Base-by-base conservation (phyloP, 2,329 filamentous ascomycete species). In the Macrophomina phaseolina region DNA sequence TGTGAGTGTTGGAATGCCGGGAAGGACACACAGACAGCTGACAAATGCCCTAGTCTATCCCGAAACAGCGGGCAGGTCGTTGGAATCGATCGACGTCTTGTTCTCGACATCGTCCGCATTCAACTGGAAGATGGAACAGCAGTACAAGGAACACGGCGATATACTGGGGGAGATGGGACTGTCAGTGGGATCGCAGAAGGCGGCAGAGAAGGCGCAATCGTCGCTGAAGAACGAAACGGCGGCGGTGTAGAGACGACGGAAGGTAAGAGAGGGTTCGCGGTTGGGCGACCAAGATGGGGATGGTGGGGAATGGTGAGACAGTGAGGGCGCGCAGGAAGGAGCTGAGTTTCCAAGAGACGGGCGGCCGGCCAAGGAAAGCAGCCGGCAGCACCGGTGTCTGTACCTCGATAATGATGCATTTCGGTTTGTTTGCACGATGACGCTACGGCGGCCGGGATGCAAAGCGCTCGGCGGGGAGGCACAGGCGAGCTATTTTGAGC, bases 61-160 rank as follows among this genome's bases (percentile, higher is more conserved):
- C 2, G 81, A 83, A 67, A 81, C 78, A 0, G 73, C 79, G 2
- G 76, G 78, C 56, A 78, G 83, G n/a, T 83, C 82, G 5, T 76
- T 86, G 4, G 84, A 86, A 69, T 83, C 82, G 3, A 84, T 85
- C 48, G 81, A 85, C 42, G 75, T 79, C 0, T 76, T 86, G 48
- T 86, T 86, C 71, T 81, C 81, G 3, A 80, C 78, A n/a, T 68
- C 77, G 14, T 83, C 79, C 68, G 78, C 81, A 8, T 83, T 83
- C 67, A 77, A 71, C 62, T 79, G 78, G 76, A 75, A 81, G 28
- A 84, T 84, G 82, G 80, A 82, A 68, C 69, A 74, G 49, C 77
- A 77, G 5, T 82, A 81, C 61, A 69, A 69, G 16, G 67, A 74
- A 55, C 74, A 77, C 61, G 75, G 78, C 1, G 70, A 76, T 68